Conservation (phyloP, 2,329 filamentous ascomycete species). For the Aspergillus puulaauensis region DNA sequence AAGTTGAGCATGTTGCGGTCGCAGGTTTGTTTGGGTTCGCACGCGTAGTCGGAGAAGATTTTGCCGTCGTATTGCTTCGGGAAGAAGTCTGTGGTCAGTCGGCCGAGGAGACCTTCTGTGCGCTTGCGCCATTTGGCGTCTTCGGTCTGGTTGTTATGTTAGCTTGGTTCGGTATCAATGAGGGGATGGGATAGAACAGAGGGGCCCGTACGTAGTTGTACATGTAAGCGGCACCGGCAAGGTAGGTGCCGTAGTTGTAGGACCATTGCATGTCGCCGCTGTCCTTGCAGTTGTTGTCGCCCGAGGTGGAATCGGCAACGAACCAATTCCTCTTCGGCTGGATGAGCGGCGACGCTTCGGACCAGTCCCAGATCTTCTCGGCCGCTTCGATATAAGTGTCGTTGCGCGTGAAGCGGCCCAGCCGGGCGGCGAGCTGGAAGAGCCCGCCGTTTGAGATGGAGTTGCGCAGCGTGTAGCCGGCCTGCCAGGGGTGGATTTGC, state of each 20-base stretch:
- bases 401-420: conserved; percentile 77
- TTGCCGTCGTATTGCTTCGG: conserved; percentile 42
- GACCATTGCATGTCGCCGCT: conserved; percentile 54
- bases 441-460: conserved; percentile 55
- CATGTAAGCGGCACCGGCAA: conserved; percentile 54
- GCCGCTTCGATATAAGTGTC: conserved; percentile 74
- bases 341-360: conserved; percentile 48
- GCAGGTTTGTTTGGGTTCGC: conserved; percentile 61
- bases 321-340: conserved; percentile 39
- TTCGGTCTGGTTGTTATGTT: conserved; percentile 23
- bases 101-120: conserved; percentile 55
- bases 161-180: not conserved
- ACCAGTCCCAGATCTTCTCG: conserved; percentile 60
- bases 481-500: conserved; percentile 77
- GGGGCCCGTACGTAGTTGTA: conserved; percentile 48
- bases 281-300: conserved; percentile 38
- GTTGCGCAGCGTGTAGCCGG: conserved; percentile 60
- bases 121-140: conserved; percentile 54
- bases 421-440: conserved; percentile 59
- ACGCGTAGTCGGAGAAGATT: conserved; percentile 64
- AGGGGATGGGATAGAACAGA: not conserved
- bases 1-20: conserved; percentile 69
- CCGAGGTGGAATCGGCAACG: conserved; percentile 14
- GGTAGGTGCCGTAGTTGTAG: conserved; percentile 55
- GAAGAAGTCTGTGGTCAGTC: conserved; percentile 47